Conservation (phyloP, 768 basidiomycete genomes). For the Suillus luteus region DNA sequence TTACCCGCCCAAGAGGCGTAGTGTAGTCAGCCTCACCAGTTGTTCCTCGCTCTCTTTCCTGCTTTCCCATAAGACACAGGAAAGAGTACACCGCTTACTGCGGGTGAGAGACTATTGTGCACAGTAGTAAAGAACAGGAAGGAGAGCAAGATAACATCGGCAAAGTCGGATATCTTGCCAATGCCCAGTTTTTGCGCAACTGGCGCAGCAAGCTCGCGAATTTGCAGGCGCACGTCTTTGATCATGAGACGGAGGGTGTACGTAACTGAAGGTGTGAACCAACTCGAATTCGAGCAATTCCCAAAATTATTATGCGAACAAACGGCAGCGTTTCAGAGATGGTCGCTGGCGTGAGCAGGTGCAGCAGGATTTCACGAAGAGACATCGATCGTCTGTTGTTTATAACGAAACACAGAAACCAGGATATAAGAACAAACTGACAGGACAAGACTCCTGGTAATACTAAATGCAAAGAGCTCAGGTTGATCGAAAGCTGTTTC, state of each 20-base stretch:
- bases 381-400: neutral
- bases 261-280: neutral
- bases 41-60: slow-evolving; percentile 50
- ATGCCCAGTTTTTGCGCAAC: slow-evolving; percentile 44
- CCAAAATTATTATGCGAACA: neutral
- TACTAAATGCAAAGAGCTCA: neutral
- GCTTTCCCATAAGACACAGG: slow-evolving; percentile 52
- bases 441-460: neutral
- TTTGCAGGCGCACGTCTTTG: slow-evolving; percentile 28
- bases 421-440: neutral
- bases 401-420: neutral
- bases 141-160: slow-evolving; percentile 54
- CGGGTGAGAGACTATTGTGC: slow-evolving; percentile 60
- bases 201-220: slow-evolving; percentile 34
- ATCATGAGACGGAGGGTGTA: slow-evolving; percentile 23
- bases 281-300: neutral
- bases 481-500: neutral
- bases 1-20: slow-evolving; percentile 8
- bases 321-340: neutral
- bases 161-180: slow-evolving; percentile 53
- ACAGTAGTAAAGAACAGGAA: slow-evolving; percentile 58
- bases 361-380: neutral
- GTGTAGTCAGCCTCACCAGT: slow-evolving; percentile 49
- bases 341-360: neutral
- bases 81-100: slow-evolving; percentile 47